phyloP scores from a whole-genome alignment of 1,284 basidiomycete species.

The Cronartium quercuum region DNA sequence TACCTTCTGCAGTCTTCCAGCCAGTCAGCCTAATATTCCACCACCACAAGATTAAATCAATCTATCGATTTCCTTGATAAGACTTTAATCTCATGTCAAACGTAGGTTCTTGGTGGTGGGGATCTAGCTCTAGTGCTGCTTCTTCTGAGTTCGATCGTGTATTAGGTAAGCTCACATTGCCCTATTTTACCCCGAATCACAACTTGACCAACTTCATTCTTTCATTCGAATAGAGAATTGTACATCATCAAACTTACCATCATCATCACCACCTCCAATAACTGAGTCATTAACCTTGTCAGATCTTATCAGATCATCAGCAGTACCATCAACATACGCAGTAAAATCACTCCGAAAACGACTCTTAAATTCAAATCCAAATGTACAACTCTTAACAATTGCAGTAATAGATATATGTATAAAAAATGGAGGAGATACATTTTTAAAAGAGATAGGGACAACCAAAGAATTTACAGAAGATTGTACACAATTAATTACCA shows the following conservation, averaged over 20 bases:
- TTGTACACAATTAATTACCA: constrained; percentile 65
- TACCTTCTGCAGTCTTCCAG: too few species aligned
- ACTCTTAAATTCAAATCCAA: constrained; percentile 88
- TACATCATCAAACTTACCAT: constrained; percentile 34
- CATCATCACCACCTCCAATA: constrained; percentile 31
- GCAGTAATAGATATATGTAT: constrained; percentile 84
- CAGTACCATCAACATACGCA: constrained; percentile 74
- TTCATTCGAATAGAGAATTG: constrained; percentile 7
- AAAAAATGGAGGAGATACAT: constrained; percentile 95
- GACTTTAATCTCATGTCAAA: constrained; percentile 11
- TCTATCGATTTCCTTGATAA: too few species aligned
- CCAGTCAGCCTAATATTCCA: too few species aligned
- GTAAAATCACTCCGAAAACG: constrained; percentile 82
- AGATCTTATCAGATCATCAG: constrained; percentile 72
- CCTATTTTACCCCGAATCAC: neutral
- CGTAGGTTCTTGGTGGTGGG: constrained; percentile 30
- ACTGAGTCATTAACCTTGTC: constrained; percentile 27
- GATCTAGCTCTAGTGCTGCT: constrained; percentile 7
- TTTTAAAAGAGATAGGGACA: constrained; percentile 72
- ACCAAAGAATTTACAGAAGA: constrained; percentile 91
- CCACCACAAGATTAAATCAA: too few species aligned
- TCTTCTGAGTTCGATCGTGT: constrained; percentile 33
- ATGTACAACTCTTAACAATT: constrained; percentile 81
- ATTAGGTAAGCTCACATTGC: neutral
- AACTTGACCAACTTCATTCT: neutral